Evolutionary conservation across 352 stramenopile genomes (phyloP), one percentile per base, ranked within the genome.

Genomic region (Thalassiosira oceanica): DNA sequence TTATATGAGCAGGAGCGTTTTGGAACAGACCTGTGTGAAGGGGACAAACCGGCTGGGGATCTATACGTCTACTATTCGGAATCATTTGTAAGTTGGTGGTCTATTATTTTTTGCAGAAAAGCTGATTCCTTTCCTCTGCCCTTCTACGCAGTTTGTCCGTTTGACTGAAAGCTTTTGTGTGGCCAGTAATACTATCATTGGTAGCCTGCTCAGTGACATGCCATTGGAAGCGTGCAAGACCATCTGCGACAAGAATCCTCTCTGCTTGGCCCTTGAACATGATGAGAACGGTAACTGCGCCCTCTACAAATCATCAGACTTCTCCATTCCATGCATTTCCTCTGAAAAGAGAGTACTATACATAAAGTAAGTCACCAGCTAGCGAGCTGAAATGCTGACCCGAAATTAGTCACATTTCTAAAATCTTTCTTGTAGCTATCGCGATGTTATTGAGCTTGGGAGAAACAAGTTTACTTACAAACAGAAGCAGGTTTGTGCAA

Each of bases 211-310:
- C 2, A 33, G 55, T 2, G 31, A 50, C 6, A 35, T 52, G 10
- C 54, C 54, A 26, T 28, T 64, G 43, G 54, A 64, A 33, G 54
- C 54, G 11, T 64, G 54, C 16, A 64, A 64, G 23, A 31, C 54
- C 27, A 46, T 64, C 1, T 64, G 54, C 18, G 41, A 56, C 3
- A 51, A 45, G 20, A 11, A 56, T 64, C n/a, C 1, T 1, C 28
- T 56, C 5, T 64, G 54, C 55, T 16, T 64, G n/a, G 23, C 54
- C 2, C 26, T 64, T 13, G 54, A 64, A 43, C 54, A 64, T n/a
- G 45, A 51, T 45, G 11, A 56, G 35, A 36, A 23, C 35, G 42
- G 54, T 31, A 3, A n/a, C 11, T 64, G 54, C 24, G 20, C 28
- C 29, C 21, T 64, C 13, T 64, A 64, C 46, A 45, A 29, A 37